Evolutionary conservation across 257 asterid species (phyloP).

Genomic region (Datura wrightii): DNA sequence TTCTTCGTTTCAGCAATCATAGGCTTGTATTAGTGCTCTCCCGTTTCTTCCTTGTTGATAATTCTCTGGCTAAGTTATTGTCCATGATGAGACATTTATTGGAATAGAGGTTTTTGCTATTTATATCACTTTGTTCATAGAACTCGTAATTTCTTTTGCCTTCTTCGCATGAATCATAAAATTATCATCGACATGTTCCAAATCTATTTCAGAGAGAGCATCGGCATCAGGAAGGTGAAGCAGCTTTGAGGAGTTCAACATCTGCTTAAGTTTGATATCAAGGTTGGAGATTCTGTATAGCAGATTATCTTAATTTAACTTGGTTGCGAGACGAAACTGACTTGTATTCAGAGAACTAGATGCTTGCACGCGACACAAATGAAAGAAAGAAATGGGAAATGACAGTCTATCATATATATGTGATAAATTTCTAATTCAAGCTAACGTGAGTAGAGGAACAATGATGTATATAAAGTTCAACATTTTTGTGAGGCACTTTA

Average conservation of each 20-base stretch:
- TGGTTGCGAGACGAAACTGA: background rate
- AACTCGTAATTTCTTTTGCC: background rate
- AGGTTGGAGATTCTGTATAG: background rate
- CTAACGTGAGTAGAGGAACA: no score
- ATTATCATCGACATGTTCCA: background rate
- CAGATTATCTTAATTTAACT: background rate
- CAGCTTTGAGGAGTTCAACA: conserved; percentile 49
- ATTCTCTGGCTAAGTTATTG: background rate
- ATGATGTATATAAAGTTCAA: no score
- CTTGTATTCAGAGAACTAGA: background rate
- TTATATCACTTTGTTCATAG: background rate
- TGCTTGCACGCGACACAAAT: no score
- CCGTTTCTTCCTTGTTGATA: background rate
- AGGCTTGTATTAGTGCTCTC: background rate
- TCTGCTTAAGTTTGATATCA: conserved; percentile 35
- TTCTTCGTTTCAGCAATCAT: background rate
- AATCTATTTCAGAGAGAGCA: conserved; percentile 61
- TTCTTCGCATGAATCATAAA: background rate
- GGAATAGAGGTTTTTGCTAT: background rate
- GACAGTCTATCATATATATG: no score
- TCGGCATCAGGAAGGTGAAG: conserved; percentile 64
- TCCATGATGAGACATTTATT: background rate
- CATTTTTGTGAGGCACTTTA: no score
- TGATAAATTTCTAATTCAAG: no score
- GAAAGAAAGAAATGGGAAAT: no score